Percentiles rank a stretch among this genome's conserved stretches.
These are phyloP conservation scores for Penicillium sp. DNA, from an alignment of 2,329 filamentous ascomycete species.

Conservation along the genomic window DNA sequence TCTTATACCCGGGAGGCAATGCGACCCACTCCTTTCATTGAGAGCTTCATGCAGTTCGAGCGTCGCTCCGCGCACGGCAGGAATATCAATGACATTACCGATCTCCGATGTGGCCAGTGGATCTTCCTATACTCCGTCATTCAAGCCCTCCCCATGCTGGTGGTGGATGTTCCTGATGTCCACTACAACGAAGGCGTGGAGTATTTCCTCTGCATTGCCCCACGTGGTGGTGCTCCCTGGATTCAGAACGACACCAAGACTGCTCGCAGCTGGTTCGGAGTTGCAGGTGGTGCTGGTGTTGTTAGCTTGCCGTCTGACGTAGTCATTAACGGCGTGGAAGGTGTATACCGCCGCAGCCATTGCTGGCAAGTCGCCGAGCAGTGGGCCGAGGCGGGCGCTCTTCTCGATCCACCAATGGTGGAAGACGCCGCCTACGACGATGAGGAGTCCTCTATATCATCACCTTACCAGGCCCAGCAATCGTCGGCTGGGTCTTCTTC, in stretches of 20 bases:
- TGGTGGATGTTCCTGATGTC: slow-evolving; percentile 43
- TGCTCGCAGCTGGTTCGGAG: slow-evolving; percentile 42
- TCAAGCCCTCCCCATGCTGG: slow-evolving; percentile 42
- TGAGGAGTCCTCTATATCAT: slow-evolving; percentile 33
- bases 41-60: slow-evolving; percentile 43
- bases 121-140: slow-evolving; percentile 45
- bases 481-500: slow-evolving; percentile 33
- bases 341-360: slow-evolving; percentile 59
- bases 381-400: slow-evolving; percentile 46
- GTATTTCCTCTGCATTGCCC: slow-evolving; percentile 44
- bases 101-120: slow-evolving; percentile 45
- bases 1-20: slow-evolving; percentile 71
- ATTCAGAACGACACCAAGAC: slow-evolving; percentile 39
- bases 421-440: slow-evolving; percentile 31
- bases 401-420: slow-evolving; percentile 27
- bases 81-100: slow-evolving; percentile 38
- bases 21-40: slow-evolving; percentile 40
- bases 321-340: slow-evolving; percentile 59
- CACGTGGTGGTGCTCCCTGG: slow-evolving; percentile 43
- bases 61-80: slow-evolving; percentile 38
- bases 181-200: slow-evolving; percentile 41
- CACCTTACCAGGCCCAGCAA: slow-evolving; percentile 32
- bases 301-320: slow-evolving; percentile 56
- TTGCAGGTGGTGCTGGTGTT: slow-evolving; percentile 55
- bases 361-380: slow-evolving; percentile 58